phyloP scores from a whole-genome alignment of 1,284 basidiomycete genomes.

The Leccinum fallax region DNA sequence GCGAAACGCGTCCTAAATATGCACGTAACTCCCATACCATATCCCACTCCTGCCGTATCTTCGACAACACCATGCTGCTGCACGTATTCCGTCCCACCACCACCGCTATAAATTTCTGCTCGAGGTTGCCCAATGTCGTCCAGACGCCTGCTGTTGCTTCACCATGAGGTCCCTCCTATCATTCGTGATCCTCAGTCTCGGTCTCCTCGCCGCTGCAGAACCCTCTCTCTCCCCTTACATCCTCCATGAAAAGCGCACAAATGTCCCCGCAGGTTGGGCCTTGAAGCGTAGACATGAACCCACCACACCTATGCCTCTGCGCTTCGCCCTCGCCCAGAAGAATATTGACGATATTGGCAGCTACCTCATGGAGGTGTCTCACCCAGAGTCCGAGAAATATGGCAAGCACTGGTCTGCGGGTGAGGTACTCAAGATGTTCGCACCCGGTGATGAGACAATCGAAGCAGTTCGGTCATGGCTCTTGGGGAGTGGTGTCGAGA shows the following conservation, averaged over 20 bases:
- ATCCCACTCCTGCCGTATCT: constrained; percentile 11
- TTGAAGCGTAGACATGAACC: constrained; percentile 31
- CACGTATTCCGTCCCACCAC: constrained; percentile 15
- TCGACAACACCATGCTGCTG: constrained; percentile 6
- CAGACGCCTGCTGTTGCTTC: neutral
- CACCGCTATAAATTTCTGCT: constrained; percentile 14
- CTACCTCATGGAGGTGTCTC: constrained; percentile 45
- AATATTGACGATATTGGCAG: constrained; percentile 42
- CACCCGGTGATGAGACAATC: constrained; percentile 33
- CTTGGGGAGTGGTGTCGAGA: constrained; percentile 35
- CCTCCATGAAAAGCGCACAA: constrained; percentile 38
- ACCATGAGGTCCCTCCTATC: constrained; percentile 20
- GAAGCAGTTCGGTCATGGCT: constrained; percentile 44
- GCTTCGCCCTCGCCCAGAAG: constrained; percentile 43
- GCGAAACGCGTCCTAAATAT: neutral
- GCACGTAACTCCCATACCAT: constrained; percentile 8
- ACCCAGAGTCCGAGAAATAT: constrained; percentile 45
- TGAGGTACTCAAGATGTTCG: constrained; percentile 41
- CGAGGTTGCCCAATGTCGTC: neutral
- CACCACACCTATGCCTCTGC: constrained; percentile 35
- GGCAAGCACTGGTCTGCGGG: constrained; percentile 46
- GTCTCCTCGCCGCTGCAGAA: constrained; percentile 14
- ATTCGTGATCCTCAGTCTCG: constrained; percentile 20
- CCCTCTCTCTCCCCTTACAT: constrained; percentile 17
- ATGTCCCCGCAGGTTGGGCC: constrained; percentile 38